phyloP scores from a whole-genome alignment of 495 filamentous ascomycete species.

The Darksidea phi region DNA sequence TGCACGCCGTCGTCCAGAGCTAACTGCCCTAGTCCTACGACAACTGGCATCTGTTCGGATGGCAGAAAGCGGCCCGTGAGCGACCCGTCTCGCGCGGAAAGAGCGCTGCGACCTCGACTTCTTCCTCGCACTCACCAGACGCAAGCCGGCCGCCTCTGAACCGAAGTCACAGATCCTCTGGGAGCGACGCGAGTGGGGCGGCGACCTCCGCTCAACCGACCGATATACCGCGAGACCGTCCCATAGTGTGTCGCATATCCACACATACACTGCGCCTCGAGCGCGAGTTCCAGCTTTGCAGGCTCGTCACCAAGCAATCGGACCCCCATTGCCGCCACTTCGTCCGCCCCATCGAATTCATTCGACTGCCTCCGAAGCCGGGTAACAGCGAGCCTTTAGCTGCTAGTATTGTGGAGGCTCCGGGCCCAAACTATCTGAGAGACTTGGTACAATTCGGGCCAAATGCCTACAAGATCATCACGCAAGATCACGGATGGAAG shows the following conservation, averaged over 20 bases:
- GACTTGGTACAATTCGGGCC: slow-evolving; percentile 73
- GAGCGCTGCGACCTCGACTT: slow-evolving; percentile 4
- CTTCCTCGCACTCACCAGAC: slow-evolving; percentile 25
- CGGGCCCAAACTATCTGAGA: slow-evolving; percentile 69
- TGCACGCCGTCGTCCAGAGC: not conserved
- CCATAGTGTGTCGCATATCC: slow-evolving; percentile 74
- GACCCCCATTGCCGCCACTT: slow-evolving; percentile 75
- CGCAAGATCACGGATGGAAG: slow-evolving; percentile 32
- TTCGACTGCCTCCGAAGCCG: slow-evolving; percentile 61
- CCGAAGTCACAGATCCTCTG: slow-evolving; percentile 27
- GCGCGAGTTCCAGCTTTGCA: slow-evolving; percentile 76
- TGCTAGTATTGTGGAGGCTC: slow-evolving; percentile 75
- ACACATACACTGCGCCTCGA: slow-evolving; percentile 77
- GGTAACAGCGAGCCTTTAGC: slow-evolving; percentile 64
- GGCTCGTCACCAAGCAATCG: slow-evolving; percentile 63
- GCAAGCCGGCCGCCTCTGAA: slow-evolving; percentile 21
- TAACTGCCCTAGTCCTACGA: slow-evolving; percentile 37
- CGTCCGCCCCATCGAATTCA: slow-evolving; percentile 69
- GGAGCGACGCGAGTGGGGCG: slow-evolving; percentile 29
- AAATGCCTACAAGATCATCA: slow-evolving; percentile 48
- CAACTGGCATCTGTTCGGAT: slow-evolving; percentile 46
- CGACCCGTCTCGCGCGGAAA: slow-evolving; percentile 24
- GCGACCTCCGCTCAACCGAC: not conserved
- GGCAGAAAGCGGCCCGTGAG: slow-evolving; percentile 24
- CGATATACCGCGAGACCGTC: slow-evolving; percentile 23